phyloP scores from a whole-genome alignment of 306 rosid species.

The Lathyrus oleraceus region DNA sequence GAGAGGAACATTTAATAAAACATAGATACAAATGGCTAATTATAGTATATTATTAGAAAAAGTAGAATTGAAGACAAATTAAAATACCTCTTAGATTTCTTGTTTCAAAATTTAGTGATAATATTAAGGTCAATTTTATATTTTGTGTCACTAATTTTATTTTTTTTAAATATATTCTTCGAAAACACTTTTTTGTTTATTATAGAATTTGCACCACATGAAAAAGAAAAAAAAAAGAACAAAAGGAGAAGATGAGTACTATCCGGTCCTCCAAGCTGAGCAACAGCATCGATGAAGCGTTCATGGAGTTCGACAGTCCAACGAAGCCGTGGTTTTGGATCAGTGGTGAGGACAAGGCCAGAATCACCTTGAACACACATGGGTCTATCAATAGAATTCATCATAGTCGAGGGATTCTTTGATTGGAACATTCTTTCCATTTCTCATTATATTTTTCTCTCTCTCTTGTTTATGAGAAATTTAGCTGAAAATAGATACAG shows the following conservation, averaged over 20 bases:
- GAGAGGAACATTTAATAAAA: background rate
- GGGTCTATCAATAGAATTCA: slow-evolving; percentile 83
- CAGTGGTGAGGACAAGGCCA: slow-evolving; percentile 98
- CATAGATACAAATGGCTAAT: background rate
- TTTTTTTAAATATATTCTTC: background rate
- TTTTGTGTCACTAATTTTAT: background rate
- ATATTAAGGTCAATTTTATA: background rate
- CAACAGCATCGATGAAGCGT: slow-evolving; percentile 94
- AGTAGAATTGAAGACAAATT: background rate
- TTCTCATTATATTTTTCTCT: slow-evolving; percentile 35
- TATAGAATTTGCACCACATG: background rate
- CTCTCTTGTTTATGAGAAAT: slow-evolving; percentile 36
- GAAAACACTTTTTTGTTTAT: background rate
- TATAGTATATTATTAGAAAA: background rate
- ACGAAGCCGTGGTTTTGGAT: slow-evolving; percentile 96
- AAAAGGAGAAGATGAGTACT: slow-evolving; percentile 48
- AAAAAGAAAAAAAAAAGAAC: slow-evolving; percentile 11
- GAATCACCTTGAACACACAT: slow-evolving; percentile 97
- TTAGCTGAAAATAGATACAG: slow-evolving; percentile 38
- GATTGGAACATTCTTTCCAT: slow-evolving; percentile 87
- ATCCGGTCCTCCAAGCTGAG: slow-evolving; percentile 99
- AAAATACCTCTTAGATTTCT: background rate
- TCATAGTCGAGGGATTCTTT: slow-evolving; percentile 93
- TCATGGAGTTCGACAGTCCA: slow-evolving; percentile 99
- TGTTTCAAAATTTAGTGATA: background rate